Conservation (phyloP, 2,329 filamentous ascomycete species). For the Paraconiothyrium brasiliense region DNA sequence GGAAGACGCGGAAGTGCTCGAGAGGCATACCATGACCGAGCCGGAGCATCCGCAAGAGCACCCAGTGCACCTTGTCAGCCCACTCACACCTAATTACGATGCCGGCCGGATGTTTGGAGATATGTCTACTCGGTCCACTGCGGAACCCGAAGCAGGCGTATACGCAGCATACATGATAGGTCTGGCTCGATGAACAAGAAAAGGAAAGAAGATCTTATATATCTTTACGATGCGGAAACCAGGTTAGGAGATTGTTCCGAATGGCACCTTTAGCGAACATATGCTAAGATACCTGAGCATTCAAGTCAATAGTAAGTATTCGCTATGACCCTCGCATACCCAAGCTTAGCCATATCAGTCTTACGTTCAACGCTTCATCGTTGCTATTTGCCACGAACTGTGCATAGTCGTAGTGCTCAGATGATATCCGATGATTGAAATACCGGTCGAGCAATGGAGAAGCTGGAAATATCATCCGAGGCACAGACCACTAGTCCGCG, state of each 20-base stretch:
- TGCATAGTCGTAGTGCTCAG: background rate
- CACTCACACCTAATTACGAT: conserved; percentile 16
- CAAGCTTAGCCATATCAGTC: background rate
- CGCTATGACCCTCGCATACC: background rate
- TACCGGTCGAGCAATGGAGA: background rate
- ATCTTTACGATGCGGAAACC: background rate
- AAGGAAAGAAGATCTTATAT: background rate
- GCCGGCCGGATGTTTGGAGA: conserved; percentile 17
- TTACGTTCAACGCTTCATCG: background rate
- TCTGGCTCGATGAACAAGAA: conserved; percentile 1
- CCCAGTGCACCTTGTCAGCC: conserved; percentile 18
- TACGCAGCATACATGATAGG: conserved; percentile 16
- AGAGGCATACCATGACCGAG: conserved; percentile 17
- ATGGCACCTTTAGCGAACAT: background rate
- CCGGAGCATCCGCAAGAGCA: conserved; percentile 15
- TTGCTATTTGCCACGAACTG: background rate
- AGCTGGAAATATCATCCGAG: too few relatives aligned
- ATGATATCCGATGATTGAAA: background rate
- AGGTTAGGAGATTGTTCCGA: background rate
- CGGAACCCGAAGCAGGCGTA: conserved; percentile 16
- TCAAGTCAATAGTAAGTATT: background rate
- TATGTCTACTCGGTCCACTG: conserved; percentile 12
- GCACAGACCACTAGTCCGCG: too few relatives aligned
- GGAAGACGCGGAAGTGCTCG: conserved; percentile 26
- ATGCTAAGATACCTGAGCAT: background rate